These are phyloP conservation scores for Haberlea rhodopensis DNA, from an alignment of 257 asterid species.

Conservation along the genomic window DNA sequence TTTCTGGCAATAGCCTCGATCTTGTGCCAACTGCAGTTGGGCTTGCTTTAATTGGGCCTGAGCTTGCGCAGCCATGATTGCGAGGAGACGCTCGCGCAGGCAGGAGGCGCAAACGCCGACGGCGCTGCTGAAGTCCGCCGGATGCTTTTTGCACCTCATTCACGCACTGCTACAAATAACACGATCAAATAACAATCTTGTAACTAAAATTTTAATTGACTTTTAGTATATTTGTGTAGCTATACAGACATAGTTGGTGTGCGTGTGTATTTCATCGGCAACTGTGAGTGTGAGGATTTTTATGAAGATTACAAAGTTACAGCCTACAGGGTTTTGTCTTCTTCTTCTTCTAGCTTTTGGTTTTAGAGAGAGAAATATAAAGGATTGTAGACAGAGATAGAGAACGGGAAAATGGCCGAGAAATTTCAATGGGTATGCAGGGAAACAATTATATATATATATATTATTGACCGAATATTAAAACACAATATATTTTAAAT, in stretches of 20 bases:
- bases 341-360: conserved; percentile 11
- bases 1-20: conserved; percentile 7
- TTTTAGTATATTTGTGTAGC: background rate
- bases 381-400: background rate
- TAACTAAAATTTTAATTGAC: background rate
- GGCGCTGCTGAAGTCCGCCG: conserved; percentile 40
- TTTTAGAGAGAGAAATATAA: conserved; percentile 22
- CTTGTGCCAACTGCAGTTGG: background rate
- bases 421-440: no score
- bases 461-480: no score
- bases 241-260: background rate
- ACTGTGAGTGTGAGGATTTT: background rate
- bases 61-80: conserved; percentile 35
- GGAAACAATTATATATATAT: no score
- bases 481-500: no score
- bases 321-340: conserved; percentile 3
- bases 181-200: background rate
- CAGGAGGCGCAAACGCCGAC: conserved; percentile 70
- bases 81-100: conserved; percentile 48
- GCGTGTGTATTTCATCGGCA: no score
- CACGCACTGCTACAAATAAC: conserved; percentile 12
- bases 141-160: conserved; percentile 61
- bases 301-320: conserved; percentile 22
- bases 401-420: background rate
- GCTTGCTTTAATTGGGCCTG: background rate